phyloP scores from a whole-genome alignment of 1,284 basidiomycete genomes.

The Boletellus dicymbophilus region DNA sequence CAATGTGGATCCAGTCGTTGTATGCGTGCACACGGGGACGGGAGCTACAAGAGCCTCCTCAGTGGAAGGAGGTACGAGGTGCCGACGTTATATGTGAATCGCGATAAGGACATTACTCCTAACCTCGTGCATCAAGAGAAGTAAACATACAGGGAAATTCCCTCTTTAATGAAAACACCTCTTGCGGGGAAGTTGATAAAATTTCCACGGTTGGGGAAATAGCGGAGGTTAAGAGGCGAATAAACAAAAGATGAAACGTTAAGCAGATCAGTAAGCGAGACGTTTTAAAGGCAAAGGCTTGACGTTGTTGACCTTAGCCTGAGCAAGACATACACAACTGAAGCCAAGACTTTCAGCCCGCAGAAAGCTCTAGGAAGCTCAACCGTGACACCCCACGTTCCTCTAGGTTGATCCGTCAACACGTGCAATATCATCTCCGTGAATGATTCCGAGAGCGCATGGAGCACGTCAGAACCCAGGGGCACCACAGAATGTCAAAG shows the following conservation, averaged over 20 bases:
- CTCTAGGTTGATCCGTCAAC: not conserved
- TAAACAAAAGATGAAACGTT: not conserved
- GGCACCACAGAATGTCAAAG: not conserved
- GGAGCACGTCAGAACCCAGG: not conserved
- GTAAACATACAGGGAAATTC: conserved; percentile 20
- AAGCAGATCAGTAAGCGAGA: not conserved
- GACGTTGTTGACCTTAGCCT: not conserved
- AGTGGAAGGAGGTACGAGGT: conserved; percentile 4
- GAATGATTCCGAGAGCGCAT: not conserved
- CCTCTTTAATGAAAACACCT: conserved; percentile 21
- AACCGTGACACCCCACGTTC: not conserved
- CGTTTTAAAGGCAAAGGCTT: not conserved
- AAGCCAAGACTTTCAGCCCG: not conserved
- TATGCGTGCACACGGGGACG: conserved; percentile 23
- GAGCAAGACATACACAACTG: too few relatives aligned
- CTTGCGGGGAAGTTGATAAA: not conserved
- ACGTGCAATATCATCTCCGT: conserved; percentile 28
- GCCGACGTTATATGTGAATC: conserved; percentile 22
- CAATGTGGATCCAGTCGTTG: conserved; percentile 17
- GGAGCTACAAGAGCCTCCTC: conserved; percentile 10
- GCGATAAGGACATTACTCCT: conserved; percentile 17
- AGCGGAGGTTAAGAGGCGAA: not conserved
- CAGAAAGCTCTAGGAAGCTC: not conserved
- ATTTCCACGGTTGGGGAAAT: conserved; percentile 3
- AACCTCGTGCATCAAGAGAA: conserved; percentile 32